Base-by-base conservation (phyloP, 176 grass and related monocot species). In the Miscanthus lutarioriparius region DNA sequence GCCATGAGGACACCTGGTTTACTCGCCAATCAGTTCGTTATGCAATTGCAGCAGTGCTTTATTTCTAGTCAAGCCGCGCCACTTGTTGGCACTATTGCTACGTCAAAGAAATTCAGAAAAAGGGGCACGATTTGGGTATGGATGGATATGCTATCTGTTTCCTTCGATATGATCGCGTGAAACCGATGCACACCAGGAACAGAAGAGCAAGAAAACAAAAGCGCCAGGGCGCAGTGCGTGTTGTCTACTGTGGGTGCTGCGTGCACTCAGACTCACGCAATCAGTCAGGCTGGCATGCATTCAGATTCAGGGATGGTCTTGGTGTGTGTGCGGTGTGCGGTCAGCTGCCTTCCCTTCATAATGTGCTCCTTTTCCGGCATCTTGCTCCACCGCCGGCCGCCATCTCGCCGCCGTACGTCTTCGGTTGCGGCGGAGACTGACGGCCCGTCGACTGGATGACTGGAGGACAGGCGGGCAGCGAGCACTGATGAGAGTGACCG, bases 121-220 rank as follows among this genome's bases (percentile, higher is more conserved):
- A 48, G 10, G 33, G 33, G 66, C 41, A 43, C 32, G 72, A 45
- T 54, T 54, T 1, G 32, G 59, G 37, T 54, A 26, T 30, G 7
- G 67, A 26, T 30, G 7, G 67, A 85, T 77, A 43, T 78, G 59
- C 56, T 86, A 73, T 86, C 72, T 35, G 20, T 80, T 13, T 32
- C 3, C 80, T 9, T 10, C 9, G 59, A 33, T 41, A 43, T 19
- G 32, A 66, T 27, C 77, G 27, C 17, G 73, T 48, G 66, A 33
- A 79, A 28, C 30, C 59, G 64, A 70, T 70, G 74, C 40, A 68
- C 22, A 20, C 61, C 8, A 59, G 56, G 56, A n/a, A 23, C 22
- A 23, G 8, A 0, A 75, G 8, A 19, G 26, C 41, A 48, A 10
- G 17, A 27, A 35, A 32, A 35, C 47, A 75, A 58, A 67, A 10